Base-by-base conservation (phyloP, 495 filamentous ascomycete genomes). In the Hypoxylon fuscum region DNA sequence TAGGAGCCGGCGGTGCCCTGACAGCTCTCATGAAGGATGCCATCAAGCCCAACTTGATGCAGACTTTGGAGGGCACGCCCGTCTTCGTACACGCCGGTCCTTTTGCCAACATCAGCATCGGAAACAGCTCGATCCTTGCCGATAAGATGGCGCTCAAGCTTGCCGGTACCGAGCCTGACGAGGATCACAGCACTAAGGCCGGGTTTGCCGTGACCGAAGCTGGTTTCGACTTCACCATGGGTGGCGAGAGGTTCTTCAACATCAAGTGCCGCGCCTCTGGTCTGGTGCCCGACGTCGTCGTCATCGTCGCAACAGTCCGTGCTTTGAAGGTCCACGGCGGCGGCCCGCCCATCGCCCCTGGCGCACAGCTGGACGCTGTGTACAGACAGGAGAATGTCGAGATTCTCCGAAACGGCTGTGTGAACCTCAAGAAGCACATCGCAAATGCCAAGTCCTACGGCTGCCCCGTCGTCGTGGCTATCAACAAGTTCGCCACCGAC, bases 161-260 rank as follows among this genome's bases (percentile, higher is more conserved):
- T 57, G 90, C 92, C 7, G 95, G 95, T 65, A 97, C 95, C 2
- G 95, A 98, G 74, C 85, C 86, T n/a, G 93, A 97, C 56, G 95
- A 98, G 79, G 85, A 95, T 65, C 86, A 92, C 67, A 79, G 88
- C 23, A 80, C 87, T 66, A 96, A 96, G 81, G 85, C 89, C 11
- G 95, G 95, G 6, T 97, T 95, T 55, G 93, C 96, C n/a, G 88
- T 98, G 46, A 98, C 95, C 8, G 95, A 98, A 76, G 94, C 95
- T 41, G 95, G 95, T 7, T 98, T 98, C 74, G 95, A 98, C 74
- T 98, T 98, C 78, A 97, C 95, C 46, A 98, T 98, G 95, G 95
- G 95, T 57, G 95, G 95, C 48, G 95, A 98, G 83, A 89, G 95
- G 23, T 98, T 98, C 83, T 97, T 98, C 87, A 97, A 98, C 78